Conservation (phyloP, 1,139 yeast species). For the Nakaseomyces uthaithaninus region DNA sequence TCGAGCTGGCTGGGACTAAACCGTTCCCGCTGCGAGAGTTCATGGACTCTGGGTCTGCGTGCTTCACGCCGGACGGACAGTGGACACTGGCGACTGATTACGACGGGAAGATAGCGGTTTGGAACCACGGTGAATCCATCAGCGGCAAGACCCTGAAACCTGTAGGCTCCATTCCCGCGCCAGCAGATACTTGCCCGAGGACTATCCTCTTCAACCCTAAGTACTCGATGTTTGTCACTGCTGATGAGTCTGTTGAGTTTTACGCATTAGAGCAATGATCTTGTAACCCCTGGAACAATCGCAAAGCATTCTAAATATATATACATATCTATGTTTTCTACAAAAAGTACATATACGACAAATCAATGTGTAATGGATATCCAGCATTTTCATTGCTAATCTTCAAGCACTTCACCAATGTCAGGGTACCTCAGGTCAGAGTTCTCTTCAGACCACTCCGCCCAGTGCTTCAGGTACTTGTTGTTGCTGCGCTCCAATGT, state of each 20-base stretch:
- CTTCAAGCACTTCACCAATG: conserved; percentile 27
- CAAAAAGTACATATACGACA: conserved; percentile 5
- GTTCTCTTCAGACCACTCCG: conserved; percentile 57
- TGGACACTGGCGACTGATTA: conserved; percentile 57
- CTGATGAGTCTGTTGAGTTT: conserved; percentile 44
- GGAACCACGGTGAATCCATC: conserved; percentile 45
- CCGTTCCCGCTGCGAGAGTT: conserved; percentile 39
- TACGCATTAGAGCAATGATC: conserved; percentile 17
- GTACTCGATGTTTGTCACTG: conserved; percentile 68
- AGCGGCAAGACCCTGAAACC: conserved; percentile 29
- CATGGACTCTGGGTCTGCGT: conserved; percentile 52
- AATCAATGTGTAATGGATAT: not conserved
- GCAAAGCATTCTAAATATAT: not conserved
- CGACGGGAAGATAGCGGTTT: conserved; percentile 48
- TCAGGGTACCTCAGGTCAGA: conserved; percentile 68
- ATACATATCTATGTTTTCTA: conserved; percentile 1
- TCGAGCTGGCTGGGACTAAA: conserved; percentile 42
- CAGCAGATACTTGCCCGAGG: conserved; percentile 41
- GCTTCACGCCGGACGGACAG: conserved; percentile 77
- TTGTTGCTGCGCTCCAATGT: conserved; percentile 40
- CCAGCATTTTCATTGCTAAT: conserved; percentile 1
- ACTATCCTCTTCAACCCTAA: conserved; percentile 72
- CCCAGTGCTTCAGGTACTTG: conserved; percentile 58
- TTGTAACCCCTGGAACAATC: conserved; percentile 18
- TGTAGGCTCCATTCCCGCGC: conserved; percentile 26